Percentiles rank a stretch among this genome's conserved stretches.
These are phyloP conservation scores for Citrullus mucosospermus DNA, from an alignment of 306 rosid genomes.

Conservation along the genomic window DNA sequence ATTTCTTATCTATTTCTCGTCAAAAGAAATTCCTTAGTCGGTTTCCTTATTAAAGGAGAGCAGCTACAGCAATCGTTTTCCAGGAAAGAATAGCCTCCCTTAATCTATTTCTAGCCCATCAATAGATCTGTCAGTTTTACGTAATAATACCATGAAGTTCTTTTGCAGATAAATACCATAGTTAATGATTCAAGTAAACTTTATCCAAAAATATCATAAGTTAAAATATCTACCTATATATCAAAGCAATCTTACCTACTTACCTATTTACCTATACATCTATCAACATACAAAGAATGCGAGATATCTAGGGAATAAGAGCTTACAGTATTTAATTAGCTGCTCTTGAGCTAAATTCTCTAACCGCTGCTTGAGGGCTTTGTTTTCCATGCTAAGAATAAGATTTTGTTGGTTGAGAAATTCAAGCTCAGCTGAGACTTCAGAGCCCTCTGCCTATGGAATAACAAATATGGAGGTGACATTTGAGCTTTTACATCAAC, in stretches of 20 bases:
- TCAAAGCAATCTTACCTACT: background rate
- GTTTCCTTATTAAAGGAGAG: background rate
- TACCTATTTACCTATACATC: background rate
- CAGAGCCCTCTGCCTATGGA: slow-evolving; percentile 84
- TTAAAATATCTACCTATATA: background rate
- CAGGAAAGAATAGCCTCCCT: background rate
- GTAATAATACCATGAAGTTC: background rate
- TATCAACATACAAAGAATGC: background rate
- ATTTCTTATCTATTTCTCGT: background rate
- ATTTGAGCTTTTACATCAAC: slow-evolving; percentile 11
- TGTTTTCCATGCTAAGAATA: slow-evolving; percentile 92
- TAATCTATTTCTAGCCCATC: background rate
- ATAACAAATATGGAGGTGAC: slow-evolving; percentile 15
- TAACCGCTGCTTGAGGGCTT: slow-evolving; percentile 91
- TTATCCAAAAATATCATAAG: background rate
- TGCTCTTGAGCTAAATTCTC: slow-evolving; percentile 92
- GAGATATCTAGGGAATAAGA: slow-evolving; percentile 7
- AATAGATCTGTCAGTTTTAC: background rate
- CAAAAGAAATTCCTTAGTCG: background rate
- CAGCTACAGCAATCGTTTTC: background rate
- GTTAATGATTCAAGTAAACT: background rate
- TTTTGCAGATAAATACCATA: background rate
- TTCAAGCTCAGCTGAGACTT: slow-evolving; percentile 85
- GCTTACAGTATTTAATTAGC: slow-evolving; percentile 83
- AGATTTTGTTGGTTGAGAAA: slow-evolving; percentile 92